Percentiles rank a stretch among this genome's conserved stretches.
Evolutionary conservation across 2,329 filamentous ascomycete species (phyloP).

Genomic region (Exophiala alcalophila): DNA sequence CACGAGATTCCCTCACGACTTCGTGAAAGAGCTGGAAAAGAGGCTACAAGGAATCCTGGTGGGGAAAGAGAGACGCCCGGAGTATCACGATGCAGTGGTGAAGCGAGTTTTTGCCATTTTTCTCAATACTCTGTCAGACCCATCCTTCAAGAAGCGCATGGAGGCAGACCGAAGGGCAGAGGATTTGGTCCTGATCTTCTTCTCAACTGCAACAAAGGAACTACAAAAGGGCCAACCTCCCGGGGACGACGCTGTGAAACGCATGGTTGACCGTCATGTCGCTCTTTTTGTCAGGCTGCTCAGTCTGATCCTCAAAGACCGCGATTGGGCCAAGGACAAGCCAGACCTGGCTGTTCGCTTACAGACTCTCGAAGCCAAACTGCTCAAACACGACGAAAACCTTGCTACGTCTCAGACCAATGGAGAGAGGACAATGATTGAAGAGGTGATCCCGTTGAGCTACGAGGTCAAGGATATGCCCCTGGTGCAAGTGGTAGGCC

Average conservation of each 20-base stretch:
- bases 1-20: constrained; percentile 67
- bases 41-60: constrained; percentile 76
- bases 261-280: constrained; percentile 88
- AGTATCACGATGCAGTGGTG: constrained; percentile 84
- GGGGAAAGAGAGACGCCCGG: constrained; percentile 77
- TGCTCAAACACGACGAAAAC: constrained; percentile 91
- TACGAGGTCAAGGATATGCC: constrained; percentile 98
- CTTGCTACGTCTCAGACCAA: constrained; percentile 60
- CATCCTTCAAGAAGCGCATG: constrained; percentile 81
- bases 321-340: constrained; percentile 80
- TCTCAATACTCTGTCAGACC: constrained; percentile 87
- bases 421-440: constrained; percentile 63
- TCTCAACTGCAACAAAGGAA: constrained; percentile 88
- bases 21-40: constrained; percentile 69
- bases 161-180: constrained; percentile 93
- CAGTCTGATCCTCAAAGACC: constrained; percentile 72
- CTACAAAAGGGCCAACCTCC: constrained; percentile 72
- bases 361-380: constrained; percentile 82
- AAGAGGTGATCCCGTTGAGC: constrained; percentile 77
- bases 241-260: constrained; percentile 85
- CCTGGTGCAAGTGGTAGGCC: constrained; percentile 80
- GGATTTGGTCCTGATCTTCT: constrained; percentile 92
- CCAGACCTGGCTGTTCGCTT: constrained; percentile 79
- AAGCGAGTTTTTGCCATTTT: constrained; percentile 94
- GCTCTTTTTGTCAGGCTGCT: constrained; percentile 90